Percentiles rank a stretch among this genome's conserved stretches.
Conservation (phyloP, 1,284 basidiomycete genomes). For the Lentinula novae-zelandiae region DNA sequence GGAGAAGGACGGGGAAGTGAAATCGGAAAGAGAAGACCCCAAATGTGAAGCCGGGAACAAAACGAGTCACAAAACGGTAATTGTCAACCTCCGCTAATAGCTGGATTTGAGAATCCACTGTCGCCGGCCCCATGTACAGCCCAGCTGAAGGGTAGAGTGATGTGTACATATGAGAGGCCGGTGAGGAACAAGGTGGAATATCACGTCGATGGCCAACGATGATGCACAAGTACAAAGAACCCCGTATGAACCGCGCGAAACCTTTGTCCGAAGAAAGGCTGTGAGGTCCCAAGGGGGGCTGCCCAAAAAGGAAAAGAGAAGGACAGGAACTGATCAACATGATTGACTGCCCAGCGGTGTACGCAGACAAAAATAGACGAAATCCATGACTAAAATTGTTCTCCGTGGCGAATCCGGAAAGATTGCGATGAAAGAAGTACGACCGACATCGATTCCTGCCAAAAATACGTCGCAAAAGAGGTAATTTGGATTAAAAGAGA, state of each 20-base stretch:
- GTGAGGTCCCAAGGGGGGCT: not conserved
- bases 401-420: conserved; percentile 1
- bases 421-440: not conserved
- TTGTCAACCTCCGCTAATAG: not conserved
- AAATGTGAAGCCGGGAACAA: conserved; percentile 1
- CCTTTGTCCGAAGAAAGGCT: conserved; percentile 2
- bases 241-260: conserved; percentile 15
- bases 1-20: conserved; percentile 1
- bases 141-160: not conserved
- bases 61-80: conserved; percentile 1
- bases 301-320: not conserved
- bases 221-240: not conserved
- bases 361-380: not conserved
- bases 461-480: not conserved
- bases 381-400: not conserved
- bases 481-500: not conserved
- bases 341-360: conserved; percentile 1
- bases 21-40: conserved; percentile 11
- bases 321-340: conserved; percentile 7
- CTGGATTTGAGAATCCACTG: not conserved
- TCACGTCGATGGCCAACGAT: not conserved
- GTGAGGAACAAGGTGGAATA: conserved; percentile 7
- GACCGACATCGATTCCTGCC: not conserved
- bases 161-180: conserved; percentile 1
- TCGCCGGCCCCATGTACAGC: not conserved